Percentiles rank a stretch among this genome's conserved stretches.
Evolutionary conservation across 176 grass and related monocot genomes (phyloP).

Genomic region (Musa itinerans): DNA sequence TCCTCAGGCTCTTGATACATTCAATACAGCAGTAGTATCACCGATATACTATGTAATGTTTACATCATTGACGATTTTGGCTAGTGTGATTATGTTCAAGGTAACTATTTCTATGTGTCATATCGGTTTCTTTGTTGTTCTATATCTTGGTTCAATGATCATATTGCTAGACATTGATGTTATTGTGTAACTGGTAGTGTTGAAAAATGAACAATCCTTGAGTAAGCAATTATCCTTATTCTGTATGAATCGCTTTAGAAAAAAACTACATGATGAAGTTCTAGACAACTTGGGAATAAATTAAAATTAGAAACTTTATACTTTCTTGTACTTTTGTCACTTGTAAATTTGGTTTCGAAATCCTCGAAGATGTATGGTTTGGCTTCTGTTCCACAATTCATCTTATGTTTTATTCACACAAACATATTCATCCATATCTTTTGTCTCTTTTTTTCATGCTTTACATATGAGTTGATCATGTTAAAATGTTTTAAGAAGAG

Average conservation of each 20-base stretch:
- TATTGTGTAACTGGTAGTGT: not conserved
- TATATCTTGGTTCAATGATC: not conserved
- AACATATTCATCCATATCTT: not conserved
- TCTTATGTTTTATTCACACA: not conserved
- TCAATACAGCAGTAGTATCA: slow-evolving; percentile 66
- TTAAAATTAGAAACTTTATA: not conserved
- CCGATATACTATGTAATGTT: slow-evolving; percentile 81
- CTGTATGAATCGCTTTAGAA: too few species aligned
- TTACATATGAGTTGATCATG: not conserved
- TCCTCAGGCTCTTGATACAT: slow-evolving; percentile 57
- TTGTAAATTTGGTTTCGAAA: not conserved
- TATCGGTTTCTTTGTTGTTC: too few species aligned
- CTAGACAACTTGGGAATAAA: too few species aligned
- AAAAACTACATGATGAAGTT: too few species aligned
- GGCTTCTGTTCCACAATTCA: not conserved
- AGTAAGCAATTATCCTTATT: not conserved
- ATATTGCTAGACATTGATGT: not conserved
- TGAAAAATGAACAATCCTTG: not conserved
- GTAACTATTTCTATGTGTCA: slow-evolving; percentile 13
- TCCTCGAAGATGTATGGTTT: not conserved
- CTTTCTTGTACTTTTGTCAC: not conserved
- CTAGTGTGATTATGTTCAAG: slow-evolving; percentile 90
- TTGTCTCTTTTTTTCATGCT: not conserved
- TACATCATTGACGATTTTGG: slow-evolving; percentile 67
- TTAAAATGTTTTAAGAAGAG: not conserved